phyloP scores from a whole-genome alignment of 768 basidiomycete species.

The Sporobolomyces roseus region DNA sequence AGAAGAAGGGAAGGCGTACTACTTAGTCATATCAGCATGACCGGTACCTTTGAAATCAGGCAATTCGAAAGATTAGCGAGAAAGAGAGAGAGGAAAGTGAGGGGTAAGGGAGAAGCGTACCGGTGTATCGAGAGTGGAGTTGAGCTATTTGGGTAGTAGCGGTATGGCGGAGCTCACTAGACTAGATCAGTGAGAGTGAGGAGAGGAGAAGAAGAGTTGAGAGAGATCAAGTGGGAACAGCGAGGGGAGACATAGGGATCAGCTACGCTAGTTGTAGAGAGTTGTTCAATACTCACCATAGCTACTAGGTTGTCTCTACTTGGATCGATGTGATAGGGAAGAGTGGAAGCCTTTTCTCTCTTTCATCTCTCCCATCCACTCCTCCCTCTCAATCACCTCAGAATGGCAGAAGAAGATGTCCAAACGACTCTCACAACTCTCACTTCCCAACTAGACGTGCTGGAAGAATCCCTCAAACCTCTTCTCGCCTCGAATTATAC shows the following conservation, averaged over 20 bases:
- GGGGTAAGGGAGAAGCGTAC: slow-evolving; percentile 55
- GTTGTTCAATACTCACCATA: slow-evolving; percentile 8
- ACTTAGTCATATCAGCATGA: slow-evolving; percentile 94
- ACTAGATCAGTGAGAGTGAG: background rate
- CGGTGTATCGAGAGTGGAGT: slow-evolving; percentile 45
- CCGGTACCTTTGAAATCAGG: slow-evolving; percentile 66
- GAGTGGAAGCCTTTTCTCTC: background rate
- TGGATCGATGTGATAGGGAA: too few relatives aligned
- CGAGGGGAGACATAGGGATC: background rate
- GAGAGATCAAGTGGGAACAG: background rate
- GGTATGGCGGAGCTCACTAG: slow-evolving; percentile 83
- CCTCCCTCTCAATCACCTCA: background rate
- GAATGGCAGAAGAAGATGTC: slow-evolving; percentile 24
- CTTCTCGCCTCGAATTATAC: slow-evolving; percentile 60
- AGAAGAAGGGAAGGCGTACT: slow-evolving; percentile 56
- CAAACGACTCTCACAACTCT: background rate
- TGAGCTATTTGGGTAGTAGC: slow-evolving; percentile 95
- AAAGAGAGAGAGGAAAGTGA: background rate
- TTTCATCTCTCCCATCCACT: background rate
- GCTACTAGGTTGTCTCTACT: too few relatives aligned
- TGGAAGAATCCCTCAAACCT: slow-evolving; percentile 65
- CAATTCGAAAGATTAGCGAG: background rate
- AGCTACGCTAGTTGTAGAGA: too few relatives aligned
- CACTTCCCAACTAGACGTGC: slow-evolving; percentile 39
- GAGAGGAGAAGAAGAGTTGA: background rate